These are phyloP conservation scores for Starmerella vitae DNA, from an alignment of 805 yeast genomes.

Conservation along the genomic window DNA sequence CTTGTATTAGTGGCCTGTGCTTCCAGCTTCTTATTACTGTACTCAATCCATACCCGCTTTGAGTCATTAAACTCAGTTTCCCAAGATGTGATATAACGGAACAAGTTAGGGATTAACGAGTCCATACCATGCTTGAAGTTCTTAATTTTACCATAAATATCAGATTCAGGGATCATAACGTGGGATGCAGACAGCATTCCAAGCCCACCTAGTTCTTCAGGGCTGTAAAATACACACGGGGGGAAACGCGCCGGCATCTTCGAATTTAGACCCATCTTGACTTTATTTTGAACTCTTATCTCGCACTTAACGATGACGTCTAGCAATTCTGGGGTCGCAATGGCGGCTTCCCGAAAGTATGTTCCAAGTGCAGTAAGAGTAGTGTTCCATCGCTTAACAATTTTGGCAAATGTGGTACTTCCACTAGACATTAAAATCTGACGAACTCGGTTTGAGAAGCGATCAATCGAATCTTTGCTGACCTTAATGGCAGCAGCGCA, in stretches of 20 bases:
- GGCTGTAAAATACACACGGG: constrained; percentile 96
- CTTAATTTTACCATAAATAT: constrained; percentile 69
- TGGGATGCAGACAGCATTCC: constrained; percentile 98
- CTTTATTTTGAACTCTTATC: constrained; percentile 84
- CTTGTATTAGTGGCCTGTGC: constrained; percentile 77
- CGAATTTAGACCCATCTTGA: constrained; percentile 87
- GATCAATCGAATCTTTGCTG: constrained; percentile 61
- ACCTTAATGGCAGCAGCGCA: constrained; percentile 82
- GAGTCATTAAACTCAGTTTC: constrained; percentile 91
- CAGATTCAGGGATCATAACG: constrained; percentile 85
- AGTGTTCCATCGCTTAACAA: constrained; percentile 93
- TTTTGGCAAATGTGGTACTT: constrained; percentile 84
- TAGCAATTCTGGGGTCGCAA: constrained; percentile 62
- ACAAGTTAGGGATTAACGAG: constrained; percentile 77
- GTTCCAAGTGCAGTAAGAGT: constrained; percentile 75
- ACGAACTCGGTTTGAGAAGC: constrained; percentile 69
- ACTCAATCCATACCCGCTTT: constrained; percentile 95
- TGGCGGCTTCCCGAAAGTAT: constrained; percentile 85
- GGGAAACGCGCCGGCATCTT: constrained; percentile 99
- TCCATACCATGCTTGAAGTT: constrained; percentile 89
- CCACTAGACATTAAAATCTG: constrained; percentile 93
- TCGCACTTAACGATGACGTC: constrained; percentile 82
- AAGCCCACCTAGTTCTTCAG: constrained; percentile 91
- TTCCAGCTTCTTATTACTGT: constrained; percentile 76
- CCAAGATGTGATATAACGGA: constrained; percentile 89